A percentile compares a stretch with the other conserved stretches of the same genome.
Conservation (phyloP, 768 basidiomycete species). For the Boletus barrowsii region DNA sequence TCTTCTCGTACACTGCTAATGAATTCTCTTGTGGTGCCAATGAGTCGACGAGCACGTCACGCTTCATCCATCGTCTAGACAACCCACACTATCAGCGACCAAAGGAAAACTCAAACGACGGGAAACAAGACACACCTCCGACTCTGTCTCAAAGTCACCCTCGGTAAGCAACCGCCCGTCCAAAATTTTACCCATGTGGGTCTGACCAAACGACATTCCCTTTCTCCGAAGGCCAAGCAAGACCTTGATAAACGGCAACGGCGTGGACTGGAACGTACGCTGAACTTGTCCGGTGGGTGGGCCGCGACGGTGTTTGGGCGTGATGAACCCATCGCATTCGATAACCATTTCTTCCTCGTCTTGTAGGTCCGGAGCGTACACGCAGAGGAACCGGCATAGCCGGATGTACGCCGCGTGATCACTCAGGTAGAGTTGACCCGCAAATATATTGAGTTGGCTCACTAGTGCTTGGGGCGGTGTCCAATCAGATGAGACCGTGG, state of each 20-base stretch:
- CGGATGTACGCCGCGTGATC: slow-evolving; percentile 31
- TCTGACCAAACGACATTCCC: slow-evolving; percentile 34
- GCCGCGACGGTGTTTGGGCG: background rate
- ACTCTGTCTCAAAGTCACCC: slow-evolving; percentile 22
- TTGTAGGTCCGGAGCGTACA: slow-evolving; percentile 41
- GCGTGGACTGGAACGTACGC: slow-evolving; percentile 4
- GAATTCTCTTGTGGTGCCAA: too few relatives aligned
- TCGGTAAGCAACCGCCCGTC: slow-evolving; percentile 24
- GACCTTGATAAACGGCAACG: slow-evolving; percentile 27
- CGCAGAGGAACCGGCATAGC: slow-evolving; percentile 37
- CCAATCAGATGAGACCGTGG: slow-evolving; percentile 17
- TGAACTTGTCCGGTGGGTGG: background rate
- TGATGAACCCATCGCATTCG: slow-evolving; percentile 21
- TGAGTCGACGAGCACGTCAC: too few relatives aligned
- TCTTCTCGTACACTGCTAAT: too few relatives aligned
- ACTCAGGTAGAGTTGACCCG: slow-evolving; percentile 43
- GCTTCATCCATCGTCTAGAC: too few relatives aligned
- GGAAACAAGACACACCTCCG: too few relatives aligned
- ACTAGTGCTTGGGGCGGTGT: slow-evolving; percentile 12
- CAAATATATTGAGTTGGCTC: slow-evolving; percentile 41
- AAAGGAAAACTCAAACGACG: too few relatives aligned
- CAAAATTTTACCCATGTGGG: slow-evolving; percentile 42
- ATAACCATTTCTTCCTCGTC: slow-evolving; percentile 41
- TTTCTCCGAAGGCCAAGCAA: slow-evolving; percentile 39
- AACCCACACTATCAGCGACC: too few relatives aligned